phyloP scores from a whole-genome alignment of 2,329 filamentous ascomycete genomes.

The Ophiosphaerella herpotricha region DNA sequence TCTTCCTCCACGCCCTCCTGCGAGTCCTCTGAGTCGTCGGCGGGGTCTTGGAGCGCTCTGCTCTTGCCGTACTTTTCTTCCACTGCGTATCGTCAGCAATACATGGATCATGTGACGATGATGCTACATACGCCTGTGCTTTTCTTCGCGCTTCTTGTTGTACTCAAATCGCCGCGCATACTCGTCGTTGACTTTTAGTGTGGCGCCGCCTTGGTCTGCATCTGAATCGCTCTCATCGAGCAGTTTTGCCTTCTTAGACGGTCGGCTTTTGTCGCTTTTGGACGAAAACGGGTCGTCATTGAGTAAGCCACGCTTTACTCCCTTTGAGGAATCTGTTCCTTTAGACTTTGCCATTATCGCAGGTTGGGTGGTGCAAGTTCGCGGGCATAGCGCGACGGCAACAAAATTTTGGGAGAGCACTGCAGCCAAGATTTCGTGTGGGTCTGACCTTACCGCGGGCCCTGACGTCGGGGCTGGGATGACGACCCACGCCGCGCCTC shows the following conservation, averaged over 20 bases:
- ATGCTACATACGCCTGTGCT: constrained; percentile 64
- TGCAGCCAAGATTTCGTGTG: constrained; percentile 25
- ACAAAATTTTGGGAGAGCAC: constrained; percentile 33
- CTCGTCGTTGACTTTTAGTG: constrained; percentile 83
- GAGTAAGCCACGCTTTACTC: constrained; percentile 29
- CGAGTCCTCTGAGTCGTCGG: constrained; percentile 57
- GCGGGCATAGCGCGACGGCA: constrained; percentile 2
- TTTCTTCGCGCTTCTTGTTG: constrained; percentile 95
- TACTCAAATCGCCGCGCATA: constrained; percentile 90
- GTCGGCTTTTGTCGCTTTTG: constrained; percentile 28
- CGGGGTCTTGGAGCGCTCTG: constrained; percentile 42
- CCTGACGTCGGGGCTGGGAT: constrained; percentile 26
- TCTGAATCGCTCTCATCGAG: constrained; percentile 45
- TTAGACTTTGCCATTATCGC: constrained; percentile 30
- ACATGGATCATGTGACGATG: background rate
- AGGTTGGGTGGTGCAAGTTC: constrained; percentile 1
- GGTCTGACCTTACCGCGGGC: constrained; percentile 8
- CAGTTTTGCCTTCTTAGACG: constrained; percentile 42
- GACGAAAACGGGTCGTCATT: constrained; percentile 16
- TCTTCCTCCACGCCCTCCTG: constrained; percentile 78
- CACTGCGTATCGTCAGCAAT: constrained; percentile 58
- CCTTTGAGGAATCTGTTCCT: constrained; percentile 28
- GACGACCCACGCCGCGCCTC: constrained; percentile 17
- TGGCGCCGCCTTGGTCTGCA: constrained; percentile 27
- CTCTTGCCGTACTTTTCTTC: constrained; percentile 80